phyloP scores from a whole-genome alignment of 306 rosid species.

The Boehmeria nivea region DNA sequence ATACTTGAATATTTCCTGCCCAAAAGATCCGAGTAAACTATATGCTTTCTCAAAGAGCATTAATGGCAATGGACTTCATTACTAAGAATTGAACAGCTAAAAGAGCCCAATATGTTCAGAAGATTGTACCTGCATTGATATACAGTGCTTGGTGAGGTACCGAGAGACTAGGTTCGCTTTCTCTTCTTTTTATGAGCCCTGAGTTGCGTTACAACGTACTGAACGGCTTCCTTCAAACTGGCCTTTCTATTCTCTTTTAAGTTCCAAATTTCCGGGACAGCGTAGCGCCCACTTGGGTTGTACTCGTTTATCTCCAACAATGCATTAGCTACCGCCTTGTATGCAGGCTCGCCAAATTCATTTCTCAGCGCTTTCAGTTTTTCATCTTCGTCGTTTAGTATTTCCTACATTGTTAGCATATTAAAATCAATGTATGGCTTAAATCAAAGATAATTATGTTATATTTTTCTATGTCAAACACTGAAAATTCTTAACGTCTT shows the following conservation, averaged over 20 bases:
- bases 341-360: constrained; percentile 37
- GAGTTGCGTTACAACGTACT: not conserved
- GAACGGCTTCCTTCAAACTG: constrained; percentile 24
- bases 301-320: constrained; percentile 50
- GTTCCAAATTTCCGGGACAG: constrained; percentile 51
- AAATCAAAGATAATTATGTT: not conserved
- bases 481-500: too few relatives aligned
- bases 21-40: too few relatives aligned
- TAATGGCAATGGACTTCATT: constrained; percentile 6
- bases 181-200: constrained; percentile 1
- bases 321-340: constrained; percentile 43
- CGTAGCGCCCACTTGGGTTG: constrained; percentile 60
- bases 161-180: constrained; percentile 5
- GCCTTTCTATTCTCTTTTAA: constrained; percentile 4
- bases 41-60: too few relatives aligned
- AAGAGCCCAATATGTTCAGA: constrained; percentile 24
- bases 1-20: too few relatives aligned
- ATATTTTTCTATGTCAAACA: too few relatives aligned
- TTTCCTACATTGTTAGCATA: constrained; percentile 36
- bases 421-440: not conserved
- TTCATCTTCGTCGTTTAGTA: constrained; percentile 41
- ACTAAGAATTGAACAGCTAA: constrained; percentile 12
- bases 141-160: constrained; percentile 39
- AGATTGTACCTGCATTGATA: constrained; percentile 12
- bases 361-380: constrained; percentile 33